Conservation (phyloP, 192 early-diverging fungal species). For the Coemansia sp. region DNA sequence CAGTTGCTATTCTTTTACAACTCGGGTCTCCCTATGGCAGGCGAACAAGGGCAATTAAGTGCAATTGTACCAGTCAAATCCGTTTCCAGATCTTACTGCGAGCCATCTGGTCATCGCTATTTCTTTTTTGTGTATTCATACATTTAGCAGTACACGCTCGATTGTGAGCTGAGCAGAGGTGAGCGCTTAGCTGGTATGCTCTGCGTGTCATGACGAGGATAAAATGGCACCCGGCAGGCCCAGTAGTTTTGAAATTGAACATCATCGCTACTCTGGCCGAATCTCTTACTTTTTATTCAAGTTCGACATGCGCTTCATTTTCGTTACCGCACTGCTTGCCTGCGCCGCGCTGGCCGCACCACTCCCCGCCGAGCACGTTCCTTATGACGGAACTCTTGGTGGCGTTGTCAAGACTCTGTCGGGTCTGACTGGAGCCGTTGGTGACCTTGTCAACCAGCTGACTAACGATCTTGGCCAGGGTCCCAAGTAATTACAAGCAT, state of each 20-base stretch:
- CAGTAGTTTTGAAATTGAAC: background rate
- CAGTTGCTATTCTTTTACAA: background rate
- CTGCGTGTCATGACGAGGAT: background rate
- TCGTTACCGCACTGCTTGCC: slow-evolving; percentile 28
- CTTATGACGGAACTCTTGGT: slow-evolving; percentile 42
- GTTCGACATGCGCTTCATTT: slow-evolving; percentile 35
- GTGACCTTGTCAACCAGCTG: slow-evolving; percentile 34
- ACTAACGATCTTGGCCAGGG: slow-evolving; percentile 56
- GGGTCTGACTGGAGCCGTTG: slow-evolving; percentile 35
- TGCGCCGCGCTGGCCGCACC: slow-evolving; percentile 38
- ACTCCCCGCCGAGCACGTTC: slow-evolving; percentile 29
- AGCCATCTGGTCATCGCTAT: background rate
- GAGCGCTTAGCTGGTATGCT: background rate
- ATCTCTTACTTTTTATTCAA: background rate
- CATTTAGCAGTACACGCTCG: background rate
- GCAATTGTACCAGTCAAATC: background rate
- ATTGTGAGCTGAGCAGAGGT: background rate
- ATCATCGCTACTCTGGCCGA: background rate
- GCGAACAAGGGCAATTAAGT: background rate
- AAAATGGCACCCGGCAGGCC: slow-evolving; percentile 8
- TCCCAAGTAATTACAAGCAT: slow-evolving; percentile 21
- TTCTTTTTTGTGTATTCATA: background rate
- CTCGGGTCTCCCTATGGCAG: background rate
- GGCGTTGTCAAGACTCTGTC: slow-evolving; percentile 45
- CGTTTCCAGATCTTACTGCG: background rate